phyloP scores from a whole-genome alignment of 2,329 filamentous ascomycete genomes.

The Monosporascus sp. region DNA sequence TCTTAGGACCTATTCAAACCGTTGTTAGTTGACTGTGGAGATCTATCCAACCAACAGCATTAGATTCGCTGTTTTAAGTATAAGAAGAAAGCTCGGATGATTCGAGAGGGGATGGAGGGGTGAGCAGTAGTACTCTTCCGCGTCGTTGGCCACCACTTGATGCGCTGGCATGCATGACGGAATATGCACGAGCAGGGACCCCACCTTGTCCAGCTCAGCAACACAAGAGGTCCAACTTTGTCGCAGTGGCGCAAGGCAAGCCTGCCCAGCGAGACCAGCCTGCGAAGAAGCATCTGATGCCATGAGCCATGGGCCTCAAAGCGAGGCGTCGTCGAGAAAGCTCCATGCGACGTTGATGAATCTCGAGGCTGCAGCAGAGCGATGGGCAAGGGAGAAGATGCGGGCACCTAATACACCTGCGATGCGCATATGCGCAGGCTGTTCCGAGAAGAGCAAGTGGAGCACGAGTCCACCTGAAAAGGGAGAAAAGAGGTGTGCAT shows the following conservation, averaged over 20 bases:
- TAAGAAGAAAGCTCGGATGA: conserved; percentile 33
- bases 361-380: conserved; percentile 21
- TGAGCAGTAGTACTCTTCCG: conserved; percentile 31
- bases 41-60: conserved; percentile 40
- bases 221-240: conserved; percentile 24
- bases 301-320: conserved; percentile 11
- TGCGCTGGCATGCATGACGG: conserved; percentile 57
- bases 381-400: conserved; percentile 22
- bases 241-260: conserved; percentile 29
- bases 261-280: conserved; percentile 19
- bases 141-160: conserved; percentile 43
- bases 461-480: conserved; percentile 19
- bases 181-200: conserved; percentile 48
- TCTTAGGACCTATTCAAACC: conserved; percentile 27
- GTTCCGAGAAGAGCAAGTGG: conserved; percentile 23
- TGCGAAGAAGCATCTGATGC: conserved; percentile 15
- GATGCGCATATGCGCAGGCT: conserved; percentile 21
- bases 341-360: conserved; percentile 13
- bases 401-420: conserved; percentile 22
- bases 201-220: conserved; percentile 41
- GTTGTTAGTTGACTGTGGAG: conserved; percentile 26
- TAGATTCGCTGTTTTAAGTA: conserved; percentile 35
- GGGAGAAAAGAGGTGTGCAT: conserved; percentile 21
- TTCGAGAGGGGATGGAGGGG: conserved; percentile 25
- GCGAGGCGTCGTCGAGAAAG: conserved; percentile 16